These are phyloP conservation scores for Colletotrichum sp. DNA, from an alignment of 2,329 filamentous ascomycete species.

Conservation along the genomic window DNA sequence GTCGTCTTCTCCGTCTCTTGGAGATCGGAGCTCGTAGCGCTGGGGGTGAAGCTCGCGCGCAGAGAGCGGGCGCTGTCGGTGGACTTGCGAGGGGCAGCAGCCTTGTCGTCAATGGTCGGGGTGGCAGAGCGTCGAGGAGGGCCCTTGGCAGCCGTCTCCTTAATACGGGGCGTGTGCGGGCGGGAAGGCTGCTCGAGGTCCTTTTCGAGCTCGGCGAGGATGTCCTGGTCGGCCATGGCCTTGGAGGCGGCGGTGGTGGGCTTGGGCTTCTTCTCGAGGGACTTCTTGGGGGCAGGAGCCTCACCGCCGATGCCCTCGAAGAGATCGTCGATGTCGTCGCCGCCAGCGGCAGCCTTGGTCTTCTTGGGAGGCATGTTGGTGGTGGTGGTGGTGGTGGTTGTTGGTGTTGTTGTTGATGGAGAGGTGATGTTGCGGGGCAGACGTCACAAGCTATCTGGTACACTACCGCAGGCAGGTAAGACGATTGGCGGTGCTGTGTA, in stretches of 20 bases:
- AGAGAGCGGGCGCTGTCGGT: slow-evolving; percentile 77
- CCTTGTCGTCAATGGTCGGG: slow-evolving; percentile 70
- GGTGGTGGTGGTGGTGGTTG: background rate
- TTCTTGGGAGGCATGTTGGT: slow-evolving; percentile 64
- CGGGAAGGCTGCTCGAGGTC: slow-evolving; percentile 66
- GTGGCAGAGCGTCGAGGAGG: slow-evolving; percentile 55
- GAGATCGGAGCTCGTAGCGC: slow-evolving; percentile 66
- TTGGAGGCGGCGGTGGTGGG: slow-evolving; percentile 55
- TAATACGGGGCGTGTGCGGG: slow-evolving; percentile 81
- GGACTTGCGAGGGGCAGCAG: slow-evolving; percentile 66
- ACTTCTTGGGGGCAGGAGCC: slow-evolving; percentile 53
- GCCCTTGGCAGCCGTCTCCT: slow-evolving; percentile 51
- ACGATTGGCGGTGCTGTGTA: background rate
- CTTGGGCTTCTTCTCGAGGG: slow-evolving; percentile 46
- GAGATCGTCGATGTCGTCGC: slow-evolving; percentile 70
- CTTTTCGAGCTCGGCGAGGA: slow-evolving; percentile 86
- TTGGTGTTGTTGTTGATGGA: background rate
- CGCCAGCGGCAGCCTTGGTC: slow-evolving; percentile 58
- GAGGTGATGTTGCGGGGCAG: slow-evolving; percentile 9
- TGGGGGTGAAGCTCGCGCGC: slow-evolving; percentile 75
- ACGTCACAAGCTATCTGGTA: slow-evolving; percentile 9
- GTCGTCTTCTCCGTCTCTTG: slow-evolving; percentile 59
- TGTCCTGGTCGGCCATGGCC: slow-evolving; percentile 67
- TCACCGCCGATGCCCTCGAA: slow-evolving; percentile 67
- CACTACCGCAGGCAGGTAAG: background rate